Conservation (phyloP, 2,329 filamentous ascomycete genomes). For the Trichoderma sp. region DNA sequence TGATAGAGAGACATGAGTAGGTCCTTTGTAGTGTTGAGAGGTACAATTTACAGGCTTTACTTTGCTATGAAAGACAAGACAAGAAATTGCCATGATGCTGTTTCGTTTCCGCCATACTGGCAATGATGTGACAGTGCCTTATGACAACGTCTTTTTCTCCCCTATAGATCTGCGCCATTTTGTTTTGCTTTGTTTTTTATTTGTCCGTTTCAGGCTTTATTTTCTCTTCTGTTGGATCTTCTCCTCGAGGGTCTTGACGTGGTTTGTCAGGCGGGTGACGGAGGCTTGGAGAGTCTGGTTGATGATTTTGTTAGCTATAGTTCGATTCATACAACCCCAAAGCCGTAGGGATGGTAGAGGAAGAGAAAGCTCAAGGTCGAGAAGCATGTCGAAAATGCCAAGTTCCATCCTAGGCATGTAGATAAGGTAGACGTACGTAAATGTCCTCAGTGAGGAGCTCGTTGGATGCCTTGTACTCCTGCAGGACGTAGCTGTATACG, state of each 20-base stretch:
- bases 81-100: slow-evolving; percentile 7
- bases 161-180: slow-evolving; percentile 1
- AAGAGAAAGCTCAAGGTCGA: no score
- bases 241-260: slow-evolving; percentile 79
- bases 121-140: neutral
- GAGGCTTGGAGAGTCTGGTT: slow-evolving; percentile 79
- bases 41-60: slow-evolving; percentile 10
- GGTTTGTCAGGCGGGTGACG: slow-evolving; percentile 81
- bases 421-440: slow-evolving; percentile 71
- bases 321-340: neutral
- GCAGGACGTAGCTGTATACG: slow-evolving; percentile 89
- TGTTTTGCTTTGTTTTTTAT: neutral
- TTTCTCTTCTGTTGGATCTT: slow-evolving; percentile 76
- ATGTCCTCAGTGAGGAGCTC: slow-evolving; percentile 94
- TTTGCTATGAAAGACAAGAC: slow-evolving; percentile 9
- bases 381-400: neutral
- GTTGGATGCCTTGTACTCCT: slow-evolving; percentile 93
- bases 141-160: neutral
- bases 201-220: slow-evolving; percentile 39
- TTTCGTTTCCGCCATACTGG: slow-evolving; percentile 6
- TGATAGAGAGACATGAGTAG: neutral
- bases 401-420: neutral
- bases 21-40: neutral
- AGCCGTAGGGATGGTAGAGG: no score
- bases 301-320: neutral